Base-by-base conservation (phyloP, 495 filamentous ascomycete genomes). In the Aspergillus ellipticus region DNA sequence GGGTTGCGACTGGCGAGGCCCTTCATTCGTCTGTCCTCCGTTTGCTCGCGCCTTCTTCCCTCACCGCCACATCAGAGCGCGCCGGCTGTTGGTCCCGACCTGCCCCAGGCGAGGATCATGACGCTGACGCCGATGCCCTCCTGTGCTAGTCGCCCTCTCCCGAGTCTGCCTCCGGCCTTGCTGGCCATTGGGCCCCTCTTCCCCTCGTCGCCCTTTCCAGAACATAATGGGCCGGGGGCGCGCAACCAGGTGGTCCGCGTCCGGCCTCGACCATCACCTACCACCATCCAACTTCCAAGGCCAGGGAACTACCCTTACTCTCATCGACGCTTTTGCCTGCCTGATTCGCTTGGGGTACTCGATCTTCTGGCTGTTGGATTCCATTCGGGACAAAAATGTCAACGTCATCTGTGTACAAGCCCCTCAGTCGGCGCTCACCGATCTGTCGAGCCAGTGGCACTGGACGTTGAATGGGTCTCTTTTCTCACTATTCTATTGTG, bases 11-110 rank as follows among this genome's bases (percentile, higher is more conserved):
- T 54, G 62, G 42, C 9, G 16, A 48, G 6, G 24, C 15, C 45
- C 9, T 29, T 48, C 22, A 65, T 62, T 70, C 66, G 68, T 67
- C 70, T 71, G 65, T 63, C 64, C 53, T 62, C 61, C 66, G 52
- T 66, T 66, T 63, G 57, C 49, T 64, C 43, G 51, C 52, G 35
- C 24, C 24, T 28, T 45, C 55, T 59, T 69, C 62, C 63, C 65
- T 72, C 72, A 75, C 72, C 72, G 72, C 72, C 72, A 73, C 69
- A 73, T 70, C 64, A 65, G 68, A 56, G 57, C 51, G 50, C 55
- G 62, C 13, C 15, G 9, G 6, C 15, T 4, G 22, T 48, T 29
- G 45, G 13, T 17, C 45, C 15, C 24, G 19, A 24, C 45, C 16
- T 16, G 28, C n/a, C 6, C 6, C 15, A 47, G 9, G n/a, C 7